Evolutionary conservation across 306 rosid genomes (phyloP).

Genomic region (Luffa acutangula): DNA sequence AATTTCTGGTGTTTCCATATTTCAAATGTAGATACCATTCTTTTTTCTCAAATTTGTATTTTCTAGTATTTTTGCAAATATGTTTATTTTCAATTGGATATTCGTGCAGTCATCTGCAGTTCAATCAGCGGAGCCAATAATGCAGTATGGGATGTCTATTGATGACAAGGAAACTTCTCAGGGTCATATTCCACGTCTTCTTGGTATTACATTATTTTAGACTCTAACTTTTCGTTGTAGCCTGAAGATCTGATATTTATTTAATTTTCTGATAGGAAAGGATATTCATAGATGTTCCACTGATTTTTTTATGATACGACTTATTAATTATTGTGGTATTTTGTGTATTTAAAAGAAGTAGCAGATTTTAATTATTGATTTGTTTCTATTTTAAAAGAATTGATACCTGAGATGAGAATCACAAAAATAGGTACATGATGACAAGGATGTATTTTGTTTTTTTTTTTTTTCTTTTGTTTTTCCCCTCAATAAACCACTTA

Average conservation of each 20-base stretch:
- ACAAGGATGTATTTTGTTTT: background rate
- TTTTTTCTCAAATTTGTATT: slow-evolving; percentile 1
- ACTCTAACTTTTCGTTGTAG: slow-evolving; percentile 1
- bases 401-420: background rate
- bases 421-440: background rate
- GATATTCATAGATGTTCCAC: background rate
- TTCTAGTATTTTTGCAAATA: background rate
- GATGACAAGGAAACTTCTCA: slow-evolving; percentile 49
- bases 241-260: background rate
- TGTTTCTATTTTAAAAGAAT: background rate
- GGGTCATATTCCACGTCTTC: slow-evolving; percentile 94
- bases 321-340: background rate
- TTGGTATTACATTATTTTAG: slow-evolving; percentile 39
- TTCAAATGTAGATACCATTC: background rate
- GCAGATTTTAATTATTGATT: background rate
- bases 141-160: slow-evolving; percentile 73
- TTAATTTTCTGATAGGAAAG: background rate
- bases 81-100: slow-evolving; percentile 15
- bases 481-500: background rate
- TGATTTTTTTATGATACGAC: background rate
- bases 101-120: slow-evolving; percentile 64
- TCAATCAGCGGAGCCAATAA: slow-evolving; percentile 68
- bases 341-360: background rate
- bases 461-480: too few relatives aligned
- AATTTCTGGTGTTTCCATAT: background rate